Base-by-base conservation (phyloP, 2,329 filamentous ascomycete genomes). In the Drechslerella coelobrocha region DNA sequence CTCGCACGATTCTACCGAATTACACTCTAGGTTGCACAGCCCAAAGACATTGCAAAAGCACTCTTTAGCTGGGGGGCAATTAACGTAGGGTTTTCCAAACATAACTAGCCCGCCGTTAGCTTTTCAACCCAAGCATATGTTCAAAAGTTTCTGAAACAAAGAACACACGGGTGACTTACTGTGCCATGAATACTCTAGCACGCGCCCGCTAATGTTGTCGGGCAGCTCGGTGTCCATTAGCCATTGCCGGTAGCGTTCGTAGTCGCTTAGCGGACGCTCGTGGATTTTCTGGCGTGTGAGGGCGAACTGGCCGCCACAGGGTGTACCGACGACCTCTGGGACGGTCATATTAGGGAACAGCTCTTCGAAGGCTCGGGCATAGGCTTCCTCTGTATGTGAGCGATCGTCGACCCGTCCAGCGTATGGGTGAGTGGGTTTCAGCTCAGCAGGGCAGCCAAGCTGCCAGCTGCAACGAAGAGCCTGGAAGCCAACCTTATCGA, bases 11-110 rank as follows among this genome's bases (percentile, higher is more conserved):
- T 81, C 79, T 17, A 79, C 76, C 1, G 79, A 77, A 10, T 75
- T 73, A 50, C 80, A 81, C 0, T 78, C 74, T 37, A 81, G 61
- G 53, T 79, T 76, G 77, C 88, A 90, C 24, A 87, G 74, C 0
- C 87, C 87, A 74, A 86, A 90, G 14, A 85, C 82, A 41, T 86
- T 84, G 78, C 88, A 89, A 77, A 89, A 89, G 76, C 87, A 89
- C 7, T 84, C 83, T 48, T 81, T 78, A 0, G 85, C 85, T 17
- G 80, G 79, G 0, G 88, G 88, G 73, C 87, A 90, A 73, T 87
- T 82, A 0, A 88, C 81, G 5, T 82, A 76, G 23, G 82, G 78
- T 73, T 84, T 83, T 57, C 84, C 84, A 74, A 86, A 87, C 9
- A 86, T 84, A 72, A 86, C 83, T 85, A 27, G 17, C 31, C 24